A percentile compares a stretch with the other conserved stretches of the same genome.
These are phyloP conservation scores for Discostella stelligeroides DNA, from an alignment of 108 stramenopile species.

Conservation along the genomic window DNA sequence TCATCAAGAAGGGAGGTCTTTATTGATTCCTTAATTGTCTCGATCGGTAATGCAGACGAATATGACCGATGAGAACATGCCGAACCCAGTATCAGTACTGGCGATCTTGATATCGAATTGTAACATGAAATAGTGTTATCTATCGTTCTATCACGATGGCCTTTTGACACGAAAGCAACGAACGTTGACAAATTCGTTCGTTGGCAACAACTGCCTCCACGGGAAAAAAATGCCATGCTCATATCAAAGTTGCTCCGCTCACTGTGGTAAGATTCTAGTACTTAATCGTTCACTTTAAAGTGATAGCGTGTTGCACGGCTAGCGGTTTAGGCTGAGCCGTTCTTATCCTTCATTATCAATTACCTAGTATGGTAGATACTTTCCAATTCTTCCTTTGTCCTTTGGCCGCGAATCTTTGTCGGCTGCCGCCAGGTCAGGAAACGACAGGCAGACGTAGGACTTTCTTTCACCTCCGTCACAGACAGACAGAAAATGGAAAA, in stretches of 20 bases:
- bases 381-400: no score
- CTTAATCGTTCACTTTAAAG: no score
- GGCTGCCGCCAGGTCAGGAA: no score
- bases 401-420: no score
- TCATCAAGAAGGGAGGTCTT: constrained; percentile 77
- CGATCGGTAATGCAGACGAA: constrained; percentile 48
- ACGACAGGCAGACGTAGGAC: no score
- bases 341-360: no score
- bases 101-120: not conserved
- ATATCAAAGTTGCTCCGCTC: not conserved
- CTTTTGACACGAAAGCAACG: not conserved
- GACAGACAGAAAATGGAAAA: no score
- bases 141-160: not conserved
- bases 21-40: constrained; percentile 66
- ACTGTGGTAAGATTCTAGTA: not conserved
- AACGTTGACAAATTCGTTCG: not conserved
- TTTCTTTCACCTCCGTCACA: no score
- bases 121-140: not conserved
- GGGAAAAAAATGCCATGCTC: not conserved
- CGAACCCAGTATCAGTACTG: constrained; percentile 2
- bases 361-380: no score
- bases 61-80: constrained; percentile 20
- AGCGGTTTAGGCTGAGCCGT: no score
- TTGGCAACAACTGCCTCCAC: not conserved
- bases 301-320: no score